Base-by-base conservation (phyloP, 805 yeast genomes). In the Teunomyces lycoperdinae region DNA sequence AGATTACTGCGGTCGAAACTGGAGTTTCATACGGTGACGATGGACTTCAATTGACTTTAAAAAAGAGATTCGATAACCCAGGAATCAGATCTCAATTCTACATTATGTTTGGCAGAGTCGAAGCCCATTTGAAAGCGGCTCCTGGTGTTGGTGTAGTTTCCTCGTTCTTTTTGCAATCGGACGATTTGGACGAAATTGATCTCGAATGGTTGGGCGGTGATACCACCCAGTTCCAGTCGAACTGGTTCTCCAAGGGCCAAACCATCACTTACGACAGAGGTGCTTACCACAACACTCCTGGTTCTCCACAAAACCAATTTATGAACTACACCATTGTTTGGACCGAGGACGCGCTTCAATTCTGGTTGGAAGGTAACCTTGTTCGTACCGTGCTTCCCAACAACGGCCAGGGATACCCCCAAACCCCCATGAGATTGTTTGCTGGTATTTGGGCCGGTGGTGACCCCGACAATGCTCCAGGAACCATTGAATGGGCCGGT, bases 111-210 rank as follows among this genome's bases (percentile, higher is more conserved):
- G 97, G 97, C 49, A 82, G 82, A 53, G 80, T 89, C 28, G 95
- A 87, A 63, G 89, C 82, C 5, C 74, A 73, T 1, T 63, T 87
- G 50, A 77, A 84, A 62, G 87, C 91, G 13, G 91, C 95, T 3
- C 70, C 78, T 11, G 97, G 96, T 24, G 67, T 66, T 14, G 97
- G 97, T 52, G 76, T 91, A 35, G 81, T 89, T 10, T 85, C 96
- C 0, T 84, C 94, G 2, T 81, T 90, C 55, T 88, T 84, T 54
- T 74, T 90, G 46, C 95, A 89, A 61, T 71, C 78, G 39, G 97
- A 91, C 63, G 96, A 86, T 58, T 72, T 85, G 53, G 97, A 91
- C 67, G 97, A 91, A 68, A 82, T 91, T 42, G 97, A 91, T 68
- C 61, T 87, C 43, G 97, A 91, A 66, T 86, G 94, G 84, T 74